A percentile compares a stretch with the other conserved stretches of the same genome.
phyloP scores from a whole-genome alignment of 164 flowering plant genomes.

The Aristolochia contorta region DNA sequence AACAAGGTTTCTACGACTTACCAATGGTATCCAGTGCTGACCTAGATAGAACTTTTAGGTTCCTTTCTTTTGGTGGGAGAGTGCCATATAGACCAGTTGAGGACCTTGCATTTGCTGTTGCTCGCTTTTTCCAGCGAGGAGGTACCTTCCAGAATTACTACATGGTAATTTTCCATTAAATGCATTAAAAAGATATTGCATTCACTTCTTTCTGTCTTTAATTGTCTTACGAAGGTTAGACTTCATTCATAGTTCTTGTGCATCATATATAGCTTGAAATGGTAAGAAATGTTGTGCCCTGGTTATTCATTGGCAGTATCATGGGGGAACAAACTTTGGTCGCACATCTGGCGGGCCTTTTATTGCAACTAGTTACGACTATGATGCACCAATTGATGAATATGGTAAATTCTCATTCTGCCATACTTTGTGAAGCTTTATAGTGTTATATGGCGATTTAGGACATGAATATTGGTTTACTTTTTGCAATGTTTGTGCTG shows the following conservation, averaged over 20 bases:
- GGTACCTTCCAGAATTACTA: conserved; percentile 96
- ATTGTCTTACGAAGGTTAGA: too few species aligned
- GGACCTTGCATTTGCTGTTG: conserved; percentile 91
- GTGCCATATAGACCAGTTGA: conserved; percentile 84
- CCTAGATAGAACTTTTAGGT: conserved; percentile 37
- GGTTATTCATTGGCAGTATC: conserved; percentile 43
- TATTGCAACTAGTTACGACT: conserved; percentile 84
- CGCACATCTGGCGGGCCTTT: conserved; percentile 93
- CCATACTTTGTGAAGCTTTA: too few species aligned
- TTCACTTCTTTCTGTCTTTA: too few species aligned
- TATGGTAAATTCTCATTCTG: conserved; percentile 50
- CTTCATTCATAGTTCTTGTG: too few species aligned
- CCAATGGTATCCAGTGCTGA: too few species aligned
- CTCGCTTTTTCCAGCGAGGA: conserved; percentile 83
- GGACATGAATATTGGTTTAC: not conserved
- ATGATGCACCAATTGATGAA: conserved; percentile 98
- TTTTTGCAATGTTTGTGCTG: conserved; percentile 3
- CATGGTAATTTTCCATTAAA: conserved; percentile 43
- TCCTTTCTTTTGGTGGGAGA: conserved; percentile 66
- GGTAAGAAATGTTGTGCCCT: not conserved
- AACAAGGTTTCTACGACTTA: not conserved
- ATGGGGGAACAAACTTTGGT: conserved; percentile 98
- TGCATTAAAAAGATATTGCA: too few species aligned
- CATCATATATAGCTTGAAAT: not conserved
- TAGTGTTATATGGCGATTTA: too few species aligned